Conservation (phyloP, 108 stramenopile species). For the Cylindrotheca closterium region DNA sequence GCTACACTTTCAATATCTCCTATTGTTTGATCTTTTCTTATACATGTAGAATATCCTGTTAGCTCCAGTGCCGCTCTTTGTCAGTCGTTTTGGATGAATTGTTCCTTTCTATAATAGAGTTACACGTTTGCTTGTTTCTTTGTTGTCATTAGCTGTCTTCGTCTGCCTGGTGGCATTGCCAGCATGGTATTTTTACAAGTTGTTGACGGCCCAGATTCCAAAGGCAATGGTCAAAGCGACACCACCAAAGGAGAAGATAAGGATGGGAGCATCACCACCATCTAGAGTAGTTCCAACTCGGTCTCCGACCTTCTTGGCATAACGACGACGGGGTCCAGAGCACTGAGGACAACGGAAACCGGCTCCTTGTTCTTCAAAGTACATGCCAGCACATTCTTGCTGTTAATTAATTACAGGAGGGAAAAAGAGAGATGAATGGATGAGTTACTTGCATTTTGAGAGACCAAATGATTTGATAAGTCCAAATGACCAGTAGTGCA, state of each 20-base stretch:
- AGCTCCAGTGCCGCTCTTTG: too few relatives aligned
- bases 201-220: constrained; percentile 86
- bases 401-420: constrained; percentile 13
- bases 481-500: not conserved
- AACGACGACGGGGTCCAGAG: constrained; percentile 95
- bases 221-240: constrained; percentile 87
- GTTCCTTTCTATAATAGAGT: too few relatives aligned
- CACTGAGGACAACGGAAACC: constrained; percentile 97
- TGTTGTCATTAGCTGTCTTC: too few relatives aligned
- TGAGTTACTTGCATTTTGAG: not conserved
- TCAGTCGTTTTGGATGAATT: too few relatives aligned
- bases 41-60: too few relatives aligned
- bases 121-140: too few relatives aligned
- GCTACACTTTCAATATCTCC: too few relatives aligned
- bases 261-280: constrained; percentile 95
- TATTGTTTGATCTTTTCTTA: too few relatives aligned
- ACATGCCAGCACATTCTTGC: constrained; percentile 92
- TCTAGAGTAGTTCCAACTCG: constrained; percentile 93
- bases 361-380: constrained; percentile 91
- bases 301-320: constrained; percentile 97
- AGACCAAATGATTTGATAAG: too few relatives aligned
- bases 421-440: not conserved
- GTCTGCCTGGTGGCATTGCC: too few relatives aligned
- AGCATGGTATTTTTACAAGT: too few relatives aligned
- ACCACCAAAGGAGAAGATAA: constrained; percentile 91